Conservation (phyloP, 2,329 filamentous ascomycete genomes). For the Penicillium sp. region DNA sequence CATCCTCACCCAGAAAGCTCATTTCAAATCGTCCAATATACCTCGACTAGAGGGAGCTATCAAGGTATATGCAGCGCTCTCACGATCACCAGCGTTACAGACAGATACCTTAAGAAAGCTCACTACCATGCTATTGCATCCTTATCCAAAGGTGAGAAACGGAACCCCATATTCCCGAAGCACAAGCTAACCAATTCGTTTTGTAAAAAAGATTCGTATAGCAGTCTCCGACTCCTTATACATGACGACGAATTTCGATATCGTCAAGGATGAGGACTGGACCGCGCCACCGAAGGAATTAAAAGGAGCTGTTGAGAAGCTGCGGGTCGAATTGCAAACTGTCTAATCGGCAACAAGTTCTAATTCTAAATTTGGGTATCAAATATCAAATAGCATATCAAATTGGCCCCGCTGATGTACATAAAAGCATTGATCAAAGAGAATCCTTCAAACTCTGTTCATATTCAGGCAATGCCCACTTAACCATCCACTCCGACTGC, state of each 20-base stretch:
- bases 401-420: no score
- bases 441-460: neutral
- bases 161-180: conserved; percentile 26
- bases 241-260: conserved; percentile 28
- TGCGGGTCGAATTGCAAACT: conserved; percentile 4
- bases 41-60: conserved; percentile 76
- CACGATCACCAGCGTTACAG: conserved; percentile 48
- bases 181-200: conserved; percentile 5
- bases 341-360: neutral
- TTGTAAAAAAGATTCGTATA: conserved; percentile 29
- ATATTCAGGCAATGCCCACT: conserved; percentile 25
- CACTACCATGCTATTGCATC: conserved; percentile 69
- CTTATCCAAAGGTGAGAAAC: conserved; percentile 65
- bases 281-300: conserved; percentile 13
- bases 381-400: no score
- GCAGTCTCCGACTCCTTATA: conserved; percentile 34
- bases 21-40: conserved; percentile 79
- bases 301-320: conserved; percentile 9
- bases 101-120: conserved; percentile 65
- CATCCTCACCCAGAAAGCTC: conserved; percentile 67
- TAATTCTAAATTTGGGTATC: neutral
- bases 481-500: conserved; percentile 32
- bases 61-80: conserved; percentile 71
- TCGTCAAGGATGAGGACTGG: conserved; percentile 34
- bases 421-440: neutral